Conservation (phyloP, 225 moss, liverwort and hornwort genomes). For the Ulota crispa region DNA sequence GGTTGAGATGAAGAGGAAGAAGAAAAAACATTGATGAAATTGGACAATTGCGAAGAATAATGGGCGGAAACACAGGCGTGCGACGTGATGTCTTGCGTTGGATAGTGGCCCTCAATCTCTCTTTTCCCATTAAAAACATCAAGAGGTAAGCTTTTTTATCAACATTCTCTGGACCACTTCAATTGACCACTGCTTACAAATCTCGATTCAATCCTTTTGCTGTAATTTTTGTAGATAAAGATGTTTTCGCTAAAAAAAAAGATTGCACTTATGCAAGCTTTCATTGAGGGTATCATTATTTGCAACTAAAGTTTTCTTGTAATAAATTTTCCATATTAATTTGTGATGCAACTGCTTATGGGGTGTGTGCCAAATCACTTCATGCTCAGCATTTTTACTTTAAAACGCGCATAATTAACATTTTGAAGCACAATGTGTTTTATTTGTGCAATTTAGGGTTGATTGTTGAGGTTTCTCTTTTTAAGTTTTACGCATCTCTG, state of each 20-base stretch:
- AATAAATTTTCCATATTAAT: background rate
- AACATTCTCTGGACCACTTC: background rate
- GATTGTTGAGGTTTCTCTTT: background rate
- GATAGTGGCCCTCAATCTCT: conserved; percentile 86
- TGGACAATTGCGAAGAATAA: background rate
- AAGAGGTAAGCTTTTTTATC: conserved; percentile 46
- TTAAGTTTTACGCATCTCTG: background rate
- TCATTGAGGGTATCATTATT: background rate
- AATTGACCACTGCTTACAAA: background rate
- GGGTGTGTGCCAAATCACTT: fast-evolving
- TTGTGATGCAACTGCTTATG: background rate
- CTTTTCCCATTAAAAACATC: conserved; percentile 86
- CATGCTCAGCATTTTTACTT: background rate
- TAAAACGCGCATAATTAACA: background rate
- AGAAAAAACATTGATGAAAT: background rate
- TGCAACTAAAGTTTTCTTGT: background rate
- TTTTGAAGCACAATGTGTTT: background rate
- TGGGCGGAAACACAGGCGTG: conserved; percentile 68
- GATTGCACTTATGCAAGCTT: background rate
- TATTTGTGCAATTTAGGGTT: background rate
- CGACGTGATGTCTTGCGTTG: conserved; percentile 84
- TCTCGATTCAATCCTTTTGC: background rate
- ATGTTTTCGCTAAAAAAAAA: background rate
- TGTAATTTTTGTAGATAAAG: background rate
- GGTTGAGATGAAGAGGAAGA: background rate